Base-by-base conservation (phyloP, 1,139 yeast species). In the Diutina mesorugosa region DNA sequence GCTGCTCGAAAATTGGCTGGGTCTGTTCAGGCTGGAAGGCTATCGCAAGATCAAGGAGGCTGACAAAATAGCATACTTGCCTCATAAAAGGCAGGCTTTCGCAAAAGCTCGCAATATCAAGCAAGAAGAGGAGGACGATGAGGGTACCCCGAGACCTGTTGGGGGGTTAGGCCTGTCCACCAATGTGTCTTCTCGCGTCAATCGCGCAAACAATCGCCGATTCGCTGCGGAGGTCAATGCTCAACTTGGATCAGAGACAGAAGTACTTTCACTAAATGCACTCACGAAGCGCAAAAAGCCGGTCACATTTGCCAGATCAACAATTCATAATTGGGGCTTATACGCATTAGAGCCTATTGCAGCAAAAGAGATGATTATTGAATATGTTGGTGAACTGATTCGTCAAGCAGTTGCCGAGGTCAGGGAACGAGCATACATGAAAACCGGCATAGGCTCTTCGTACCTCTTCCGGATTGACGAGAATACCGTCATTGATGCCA, bases 281-380 rank as follows among this genome's bases (percentile, higher is more conserved):
- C 78, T 91, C 64, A 88, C 90, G 61, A 90, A 90, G 68, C 80
- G 98, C 60, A 90, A 87, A 69, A 93, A 93, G 67, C 96, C 97
- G 0, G 97, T 93, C 12, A 87, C 95, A 18, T 91, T 91, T 75
- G 97, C 98, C 0, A 76, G 99, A 57, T 90, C 98, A 0, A 95
- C 97, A 0, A 93, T 93, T 64, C 99, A 95, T 68, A 90, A 93
- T 66, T 93, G 99, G 99, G 99, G 99, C 0, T 72, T 93, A 55
- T 93, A 90, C 70, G 99, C 99, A 0, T 74, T 89, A 66, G 98
- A 93, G 65, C 96, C 96, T 1, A 93, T 93, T 65, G 88, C 90
- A 14, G 95, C 95, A 0, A 87, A 86, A 62, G 99, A 93, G 69
- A 93, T 93, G 97, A 91, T 93, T 64, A 93, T 95, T 60, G 99